These are phyloP conservation scores for Plasmodium chabaudi DNA, from an alignment of 169 alveolate genomes.

Conservation along the genomic window DNA sequence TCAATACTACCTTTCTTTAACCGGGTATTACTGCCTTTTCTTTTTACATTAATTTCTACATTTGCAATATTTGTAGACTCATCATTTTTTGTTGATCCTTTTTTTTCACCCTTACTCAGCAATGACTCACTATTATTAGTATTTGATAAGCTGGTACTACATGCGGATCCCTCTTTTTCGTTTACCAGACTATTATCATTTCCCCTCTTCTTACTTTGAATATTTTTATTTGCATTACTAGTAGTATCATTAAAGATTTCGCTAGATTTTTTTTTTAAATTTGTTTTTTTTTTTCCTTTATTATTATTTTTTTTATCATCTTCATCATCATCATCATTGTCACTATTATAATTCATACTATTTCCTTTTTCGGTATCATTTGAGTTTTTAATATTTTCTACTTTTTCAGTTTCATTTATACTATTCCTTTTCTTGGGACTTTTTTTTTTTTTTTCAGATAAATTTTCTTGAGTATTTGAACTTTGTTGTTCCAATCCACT, in stretches of 20 bases:
- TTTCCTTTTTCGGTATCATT: not conserved
- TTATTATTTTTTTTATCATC: not conserved
- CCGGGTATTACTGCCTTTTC: constrained; percentile 8
- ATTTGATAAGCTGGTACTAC: constrained; percentile 4
- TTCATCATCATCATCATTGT: too few species aligned
- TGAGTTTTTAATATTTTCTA: not conserved
- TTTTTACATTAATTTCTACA: constrained; percentile 21
- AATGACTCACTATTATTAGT: constrained; percentile 19
- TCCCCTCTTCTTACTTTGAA: constrained; percentile 19
- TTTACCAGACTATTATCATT: not conserved
- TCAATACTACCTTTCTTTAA: constrained; percentile 26
- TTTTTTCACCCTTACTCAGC: constrained; percentile 7
- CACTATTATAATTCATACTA: not conserved
- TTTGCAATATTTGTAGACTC: constrained; percentile 3
- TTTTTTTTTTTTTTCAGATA: not conserved
- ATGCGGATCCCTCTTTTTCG: constrained; percentile 12
- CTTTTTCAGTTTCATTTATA: not conserved
- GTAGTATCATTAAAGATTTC: constrained; percentile 9
- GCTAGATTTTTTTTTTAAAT: not conserved
- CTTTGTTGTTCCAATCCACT: too few species aligned
- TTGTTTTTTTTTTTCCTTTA: constrained; percentile 10
- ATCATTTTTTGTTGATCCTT: constrained; percentile 34
- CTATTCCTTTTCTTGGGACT: not conserved
- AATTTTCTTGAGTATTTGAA: too few species aligned
- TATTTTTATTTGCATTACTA: constrained; percentile 8